Evolutionary conservation across 2,329 filamentous ascomycete species (phyloP).

Genomic region (Herpomyces periplanetae): DNA sequence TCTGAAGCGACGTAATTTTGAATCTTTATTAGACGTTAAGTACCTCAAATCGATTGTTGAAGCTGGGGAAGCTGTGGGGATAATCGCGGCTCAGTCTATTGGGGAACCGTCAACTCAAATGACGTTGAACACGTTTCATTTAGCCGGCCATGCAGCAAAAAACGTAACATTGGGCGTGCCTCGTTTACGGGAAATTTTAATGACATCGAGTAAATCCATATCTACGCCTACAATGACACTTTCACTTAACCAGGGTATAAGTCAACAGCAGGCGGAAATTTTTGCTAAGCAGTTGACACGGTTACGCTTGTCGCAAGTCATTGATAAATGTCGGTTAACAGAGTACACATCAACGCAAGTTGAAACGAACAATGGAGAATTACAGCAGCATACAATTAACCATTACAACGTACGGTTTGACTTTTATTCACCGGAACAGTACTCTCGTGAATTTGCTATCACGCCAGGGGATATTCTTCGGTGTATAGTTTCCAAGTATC

Average conservation of each 20-base stretch:
- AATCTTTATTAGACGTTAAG: conserved; percentile 54
- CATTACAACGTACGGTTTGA: conserved; percentile 40
- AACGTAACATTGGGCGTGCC: conserved; percentile 97
- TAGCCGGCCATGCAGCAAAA: conserved; percentile 87
- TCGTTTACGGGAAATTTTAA: conserved; percentile 77
- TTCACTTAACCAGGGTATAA: conserved; percentile 28
- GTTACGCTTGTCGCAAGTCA: conserved; percentile 39
- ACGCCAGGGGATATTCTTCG: conserved; percentile 30
- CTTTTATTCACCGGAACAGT: conserved; percentile 54
- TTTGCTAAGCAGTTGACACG: conserved; percentile 79
- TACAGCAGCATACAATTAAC: no score
- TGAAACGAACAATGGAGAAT: conserved; percentile 33
- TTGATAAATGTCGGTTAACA: conserved; percentile 39
- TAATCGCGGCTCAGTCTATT: conserved; percentile 79
- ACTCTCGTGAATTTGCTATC: conserved; percentile 52
- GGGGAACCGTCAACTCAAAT: conserved; percentile 95
- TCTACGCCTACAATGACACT: conserved; percentile 71
- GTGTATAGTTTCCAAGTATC: conserved; percentile 40
- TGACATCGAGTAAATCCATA: conserved; percentile 69
- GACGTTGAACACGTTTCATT: conserved; percentile 97
- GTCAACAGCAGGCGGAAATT: conserved; percentile 22
- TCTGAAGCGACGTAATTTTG: conserved; percentile 27
- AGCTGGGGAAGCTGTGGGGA: conserved; percentile 77
- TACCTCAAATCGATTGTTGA: conserved; percentile 73
- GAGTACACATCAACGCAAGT: conserved; percentile 31